Base-by-base conservation (phyloP, 75 land plant genomes). In the Pinus albicaulis region DNA sequence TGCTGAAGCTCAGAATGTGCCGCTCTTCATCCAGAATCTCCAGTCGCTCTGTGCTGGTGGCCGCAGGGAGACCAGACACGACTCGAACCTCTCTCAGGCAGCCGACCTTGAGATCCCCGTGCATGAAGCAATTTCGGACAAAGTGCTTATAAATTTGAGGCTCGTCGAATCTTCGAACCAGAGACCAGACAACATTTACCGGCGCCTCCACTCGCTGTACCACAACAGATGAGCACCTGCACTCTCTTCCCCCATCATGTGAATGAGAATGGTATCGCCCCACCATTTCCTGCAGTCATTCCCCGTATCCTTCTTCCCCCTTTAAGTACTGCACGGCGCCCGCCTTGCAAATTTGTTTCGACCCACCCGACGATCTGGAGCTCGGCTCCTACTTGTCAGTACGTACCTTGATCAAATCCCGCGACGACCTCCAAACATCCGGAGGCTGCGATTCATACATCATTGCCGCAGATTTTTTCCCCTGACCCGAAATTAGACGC, bases 141-240 rank as follows among this genome's bases (percentile, higher is more conserved):
- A 93, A 93, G 75, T 89, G 89, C 68, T 93, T 93, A 89, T 93
- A 91, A 14, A 76, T 68, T 74, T 93, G 91, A 12, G 95, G 95
- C 63, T 74, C 36, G 77, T 92, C 95, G 83, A 91, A 92, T 12
- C 87, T 80, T 16, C 95, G 85, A 52, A 92, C 87, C 44, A 91
- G 26, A 22, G 91, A 84, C 95, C 95, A 92, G 31, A 89, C 93
- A 14, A 76, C 72, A 5, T 76, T 75, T 10, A 75, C 65, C 19
- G 96, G 90, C 13, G 94, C 93, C 62, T 78, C 59, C 75, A 92
- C 77, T 22, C 82, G 85, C 78, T 93, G 95, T 16, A 76, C 82
- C 23, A 92, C 82, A 8, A 89, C 59, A 31, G 95, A 89, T 20
- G 83, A 76, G 81, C 96, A 93, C 48, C 72, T 80, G 81, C 48